These are phyloP conservation scores for Extremus antarcticus DNA, from an alignment of 495 filamentous ascomycete species.

Conservation along the genomic window DNA sequence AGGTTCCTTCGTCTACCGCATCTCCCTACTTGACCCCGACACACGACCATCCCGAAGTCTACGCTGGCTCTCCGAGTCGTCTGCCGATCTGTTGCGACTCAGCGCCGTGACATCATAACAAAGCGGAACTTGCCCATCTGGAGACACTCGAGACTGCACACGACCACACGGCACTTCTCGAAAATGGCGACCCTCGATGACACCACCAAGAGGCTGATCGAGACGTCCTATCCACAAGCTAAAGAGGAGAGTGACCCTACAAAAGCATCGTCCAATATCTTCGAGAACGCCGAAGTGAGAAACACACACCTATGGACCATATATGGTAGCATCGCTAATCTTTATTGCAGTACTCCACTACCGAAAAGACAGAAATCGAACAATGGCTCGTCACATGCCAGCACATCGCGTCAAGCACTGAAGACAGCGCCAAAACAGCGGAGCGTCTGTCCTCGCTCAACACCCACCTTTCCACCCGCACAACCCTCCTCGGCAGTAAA, in stretches of 20 bases:
- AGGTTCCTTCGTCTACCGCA: too few relatives aligned
- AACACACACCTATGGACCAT: too few relatives aligned
- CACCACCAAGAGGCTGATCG: constrained; percentile 7
- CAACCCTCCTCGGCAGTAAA: constrained; percentile 82
- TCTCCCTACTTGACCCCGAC: too few relatives aligned
- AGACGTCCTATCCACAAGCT: constrained; percentile 14
- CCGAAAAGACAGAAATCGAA: constrained; percentile 74
- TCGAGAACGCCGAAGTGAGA: constrained; percentile 34
- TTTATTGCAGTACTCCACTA: constrained; percentile 53
- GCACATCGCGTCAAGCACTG: constrained; percentile 49
- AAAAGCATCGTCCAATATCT: constrained; percentile 45
- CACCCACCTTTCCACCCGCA: constrained; percentile 73
- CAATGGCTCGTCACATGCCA: constrained; percentile 73
- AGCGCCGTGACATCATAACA: not conserved
- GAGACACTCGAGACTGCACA: not conserved
- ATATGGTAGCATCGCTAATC: not conserved
- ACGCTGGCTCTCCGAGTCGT: not conserved
- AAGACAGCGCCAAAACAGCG: constrained; percentile 46
- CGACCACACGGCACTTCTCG: not conserved
- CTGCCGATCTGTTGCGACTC: not conserved
- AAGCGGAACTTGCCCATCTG: constrained; percentile 2
- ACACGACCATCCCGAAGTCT: not conserved
- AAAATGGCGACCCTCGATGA: constrained; percentile 8
- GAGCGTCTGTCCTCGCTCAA: constrained; percentile 61
- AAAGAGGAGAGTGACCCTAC: constrained; percentile 36